Evolutionary conservation across 2,329 filamentous ascomycete species (phyloP).

Genomic region (Aureobasidium sp.): DNA sequence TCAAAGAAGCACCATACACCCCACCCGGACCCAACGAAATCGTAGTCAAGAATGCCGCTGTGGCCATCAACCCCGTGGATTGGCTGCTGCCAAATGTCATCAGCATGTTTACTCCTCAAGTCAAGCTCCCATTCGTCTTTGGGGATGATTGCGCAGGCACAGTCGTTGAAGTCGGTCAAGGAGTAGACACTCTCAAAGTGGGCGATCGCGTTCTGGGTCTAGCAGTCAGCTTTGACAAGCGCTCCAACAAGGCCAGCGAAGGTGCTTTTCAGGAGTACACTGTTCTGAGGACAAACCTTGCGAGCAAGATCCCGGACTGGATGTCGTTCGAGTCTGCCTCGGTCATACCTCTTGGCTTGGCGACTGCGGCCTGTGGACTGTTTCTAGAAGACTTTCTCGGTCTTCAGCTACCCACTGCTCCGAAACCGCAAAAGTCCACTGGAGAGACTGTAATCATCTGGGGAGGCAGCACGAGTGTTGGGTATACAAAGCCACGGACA

Average conservation of each 20-base stretch:
- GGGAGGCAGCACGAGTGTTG: constrained; percentile 46
- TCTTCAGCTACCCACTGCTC: constrained; percentile 14
- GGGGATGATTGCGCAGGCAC: constrained; percentile 26
- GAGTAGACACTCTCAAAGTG: constrained; percentile 29
- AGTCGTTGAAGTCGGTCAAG: constrained; percentile 29
- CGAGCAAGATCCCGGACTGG: constrained; percentile 19
- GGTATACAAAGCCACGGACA: constrained; percentile 18
- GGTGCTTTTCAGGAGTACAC: constrained; percentile 23
- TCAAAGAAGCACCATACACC: constrained; percentile 21
- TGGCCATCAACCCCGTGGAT: constrained; percentile 37
- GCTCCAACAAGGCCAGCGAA: constrained; percentile 15
- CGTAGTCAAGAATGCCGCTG: constrained; percentile 31
- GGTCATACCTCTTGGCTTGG: constrained; percentile 21
- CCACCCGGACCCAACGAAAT: constrained; percentile 25
- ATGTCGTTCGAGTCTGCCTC: constrained; percentile 20
- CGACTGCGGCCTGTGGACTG: constrained; percentile 20
- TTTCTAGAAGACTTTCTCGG: constrained; percentile 17
- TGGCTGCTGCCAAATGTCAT: constrained; percentile 27
- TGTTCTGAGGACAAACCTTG: constrained; percentile 15
- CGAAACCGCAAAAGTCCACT: not conserved
- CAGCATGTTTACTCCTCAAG: constrained; percentile 17
- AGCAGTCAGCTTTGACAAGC: constrained; percentile 15
- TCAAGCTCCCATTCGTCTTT: constrained; percentile 25
- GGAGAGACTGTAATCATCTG: constrained; percentile 34
- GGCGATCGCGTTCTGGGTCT: constrained; percentile 30